These are phyloP conservation scores for Heliocybe sulcata DNA, from an alignment of 1,284 basidiomycete species.

Conservation along the genomic window DNA sequence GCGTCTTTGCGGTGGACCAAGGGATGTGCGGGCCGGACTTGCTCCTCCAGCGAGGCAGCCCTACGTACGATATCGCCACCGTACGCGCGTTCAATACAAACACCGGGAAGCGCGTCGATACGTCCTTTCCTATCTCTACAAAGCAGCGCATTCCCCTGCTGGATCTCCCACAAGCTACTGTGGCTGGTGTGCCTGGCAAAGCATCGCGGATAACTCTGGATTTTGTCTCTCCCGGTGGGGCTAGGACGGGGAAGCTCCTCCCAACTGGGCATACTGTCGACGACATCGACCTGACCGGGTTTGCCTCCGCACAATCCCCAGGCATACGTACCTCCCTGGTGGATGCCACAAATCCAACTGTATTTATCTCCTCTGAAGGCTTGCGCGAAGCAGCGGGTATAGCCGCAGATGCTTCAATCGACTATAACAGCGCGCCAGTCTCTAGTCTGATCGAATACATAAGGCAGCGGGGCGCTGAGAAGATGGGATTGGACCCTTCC, in stretches of 20 bases:
- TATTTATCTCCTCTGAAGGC: conserved; percentile 45
- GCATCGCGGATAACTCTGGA: conserved; percentile 62
- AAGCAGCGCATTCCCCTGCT: conserved; percentile 30
- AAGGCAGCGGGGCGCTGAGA: conserved; percentile 45
- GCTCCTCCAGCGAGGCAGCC: conserved; percentile 6
- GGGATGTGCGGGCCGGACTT: conserved; percentile 34
- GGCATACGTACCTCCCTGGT: conserved; percentile 45
- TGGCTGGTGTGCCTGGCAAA: conserved; percentile 61
- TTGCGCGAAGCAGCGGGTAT: conserved; percentile 32
- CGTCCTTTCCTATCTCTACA: conserved; percentile 48
- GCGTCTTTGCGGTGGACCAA: conserved; percentile 59
- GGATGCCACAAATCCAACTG: conserved; percentile 70
- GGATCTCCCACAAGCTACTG: conserved; percentile 39
- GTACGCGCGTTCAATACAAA: conserved; percentile 62
- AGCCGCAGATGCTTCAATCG: conserved; percentile 10
- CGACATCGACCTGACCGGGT: conserved; percentile 25
- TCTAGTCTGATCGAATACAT: conserved; percentile 41
- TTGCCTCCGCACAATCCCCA: conserved; percentile 7
- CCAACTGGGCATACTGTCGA: conserved; percentile 51
- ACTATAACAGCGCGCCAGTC: conserved; percentile 20
- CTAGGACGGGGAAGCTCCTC: conserved; percentile 62
- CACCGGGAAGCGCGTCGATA: conserved; percentile 59
- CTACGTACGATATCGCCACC: conserved; percentile 21
- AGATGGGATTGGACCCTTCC: conserved; percentile 58
- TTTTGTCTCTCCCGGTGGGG: conserved; percentile 59